Percentiles rank a stretch among this genome's conserved stretches.
These are phyloP conservation scores for Cercospora brassicicola DNA, from an alignment of 2,329 filamentous ascomycete species.

Conservation along the genomic window DNA sequence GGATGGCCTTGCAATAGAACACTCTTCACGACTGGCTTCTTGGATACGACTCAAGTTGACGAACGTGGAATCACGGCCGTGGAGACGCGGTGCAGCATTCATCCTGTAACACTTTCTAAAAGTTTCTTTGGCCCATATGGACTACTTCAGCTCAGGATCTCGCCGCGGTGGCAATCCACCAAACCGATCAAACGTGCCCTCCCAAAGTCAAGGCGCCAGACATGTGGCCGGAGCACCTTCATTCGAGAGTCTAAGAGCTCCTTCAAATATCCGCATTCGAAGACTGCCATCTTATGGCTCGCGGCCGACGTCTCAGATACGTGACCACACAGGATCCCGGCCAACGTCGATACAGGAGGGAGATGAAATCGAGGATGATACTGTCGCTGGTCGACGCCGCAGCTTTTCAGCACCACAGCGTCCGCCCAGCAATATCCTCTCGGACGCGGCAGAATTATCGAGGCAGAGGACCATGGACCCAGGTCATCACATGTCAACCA, in stretches of 20 bases:
- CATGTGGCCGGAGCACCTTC: conserved; percentile 28
- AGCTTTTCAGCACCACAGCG: conserved; percentile 38
- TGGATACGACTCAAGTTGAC: not conserved
- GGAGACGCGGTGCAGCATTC: not conserved
- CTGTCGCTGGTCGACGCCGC: conserved; percentile 32
- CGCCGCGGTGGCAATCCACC: conserved; percentile 22
- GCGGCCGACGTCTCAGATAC: conserved; percentile 24
- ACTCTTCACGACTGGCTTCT: not conserved
- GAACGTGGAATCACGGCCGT: not conserved
- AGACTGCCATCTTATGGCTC: conserved; percentile 30
- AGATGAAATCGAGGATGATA: conserved; percentile 18
- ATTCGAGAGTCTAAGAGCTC: conserved; percentile 35
- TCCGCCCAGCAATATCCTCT: conserved; percentile 21
- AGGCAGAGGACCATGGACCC: conserved; percentile 31
- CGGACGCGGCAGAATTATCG: conserved; percentile 25
- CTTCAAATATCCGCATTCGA: conserved; percentile 38
- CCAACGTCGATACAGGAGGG: conserved; percentile 19
- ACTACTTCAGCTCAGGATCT: conserved; percentile 32
- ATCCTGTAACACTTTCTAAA: not conserved
- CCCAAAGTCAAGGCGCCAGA: conserved; percentile 24
- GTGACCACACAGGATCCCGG: conserved; percentile 16
- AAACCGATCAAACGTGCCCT: conserved; percentile 21
- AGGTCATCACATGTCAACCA: conserved; percentile 30
- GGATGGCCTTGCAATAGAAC: not conserved
- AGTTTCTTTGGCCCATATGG: conserved; percentile 21